phyloP scores from a whole-genome alignment of 2,329 filamentous ascomycete species.

The Intubia oerlemansii region DNA sequence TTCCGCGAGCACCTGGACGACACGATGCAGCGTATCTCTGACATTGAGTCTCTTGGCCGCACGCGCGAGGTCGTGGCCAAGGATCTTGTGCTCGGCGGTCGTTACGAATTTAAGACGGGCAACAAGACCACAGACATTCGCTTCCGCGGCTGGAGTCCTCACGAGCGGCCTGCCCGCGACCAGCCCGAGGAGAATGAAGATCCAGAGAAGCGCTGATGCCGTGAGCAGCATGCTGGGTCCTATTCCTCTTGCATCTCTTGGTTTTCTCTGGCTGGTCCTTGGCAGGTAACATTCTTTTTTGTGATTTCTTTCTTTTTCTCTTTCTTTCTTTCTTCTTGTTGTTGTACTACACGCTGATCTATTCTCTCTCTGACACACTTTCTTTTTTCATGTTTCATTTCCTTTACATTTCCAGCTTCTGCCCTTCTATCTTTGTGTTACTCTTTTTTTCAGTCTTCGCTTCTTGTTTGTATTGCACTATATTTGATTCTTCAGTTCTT shows the following conservation, averaged over 20 bases:
- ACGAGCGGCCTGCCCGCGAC: conserved; percentile 6
- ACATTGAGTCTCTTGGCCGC: conserved; percentile 79
- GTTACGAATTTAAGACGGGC: conserved; percentile 38
- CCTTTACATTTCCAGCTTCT: too few relatives aligned
- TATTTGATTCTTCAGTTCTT: background rate
- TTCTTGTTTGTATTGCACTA: background rate
- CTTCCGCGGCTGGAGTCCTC: conserved; percentile 8
- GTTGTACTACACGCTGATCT: too few relatives aligned
- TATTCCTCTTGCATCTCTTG: too few relatives aligned
- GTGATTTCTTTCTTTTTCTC: too few relatives aligned
- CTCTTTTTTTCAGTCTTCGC: background rate
- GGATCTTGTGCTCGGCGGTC: conserved; percentile 69
- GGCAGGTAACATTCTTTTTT: too few relatives aligned
- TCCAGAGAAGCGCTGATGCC: too few relatives aligned
- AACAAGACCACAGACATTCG: conserved; percentile 3
- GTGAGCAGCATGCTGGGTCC: too few relatives aligned
- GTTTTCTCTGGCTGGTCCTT: too few relatives aligned
- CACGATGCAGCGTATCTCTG: conserved; percentile 69
- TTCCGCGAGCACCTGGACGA: conserved; percentile 69
- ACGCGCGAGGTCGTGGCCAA: conserved; percentile 94
- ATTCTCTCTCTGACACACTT: too few relatives aligned
- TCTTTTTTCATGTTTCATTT: background rate
- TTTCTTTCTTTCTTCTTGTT: too few relatives aligned
- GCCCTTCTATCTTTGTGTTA: too few relatives aligned
- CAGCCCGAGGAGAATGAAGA: conserved; percentile 1